A percentile compares a stretch with the other conserved stretches of the same genome.
Conservation (phyloP, 176 grass and related monocot genomes). For the Oryza officinalis region DNA sequence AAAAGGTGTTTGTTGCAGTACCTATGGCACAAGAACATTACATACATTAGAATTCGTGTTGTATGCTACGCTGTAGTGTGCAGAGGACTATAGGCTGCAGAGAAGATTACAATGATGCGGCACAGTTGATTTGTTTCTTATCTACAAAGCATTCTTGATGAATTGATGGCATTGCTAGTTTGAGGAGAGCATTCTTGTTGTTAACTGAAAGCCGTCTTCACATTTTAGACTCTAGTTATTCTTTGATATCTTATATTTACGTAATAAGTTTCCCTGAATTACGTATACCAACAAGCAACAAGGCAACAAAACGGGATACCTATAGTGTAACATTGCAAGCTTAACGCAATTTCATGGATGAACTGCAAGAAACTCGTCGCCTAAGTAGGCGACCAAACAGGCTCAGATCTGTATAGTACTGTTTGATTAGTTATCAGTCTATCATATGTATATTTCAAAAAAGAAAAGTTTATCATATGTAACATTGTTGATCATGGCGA, state of each 20-base stretch:
- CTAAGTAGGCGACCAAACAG: not conserved
- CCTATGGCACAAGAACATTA: not conserved
- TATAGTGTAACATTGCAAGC: not conserved
- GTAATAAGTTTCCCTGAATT: not conserved
- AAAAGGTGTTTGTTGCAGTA: not conserved
- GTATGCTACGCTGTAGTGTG: not conserved
- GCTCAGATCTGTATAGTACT: not conserved
- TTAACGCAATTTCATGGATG: not conserved
- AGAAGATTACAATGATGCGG: not conserved
- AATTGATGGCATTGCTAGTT: not conserved
- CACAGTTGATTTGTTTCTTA: conserved; percentile 8
- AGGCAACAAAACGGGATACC: no score
- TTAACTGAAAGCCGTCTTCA: not conserved
- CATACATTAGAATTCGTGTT: not conserved
- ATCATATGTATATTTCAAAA: not conserved
- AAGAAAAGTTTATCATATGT: not conserved
- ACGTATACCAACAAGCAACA: no score
- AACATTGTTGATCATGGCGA: not conserved
- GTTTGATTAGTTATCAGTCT: not conserved
- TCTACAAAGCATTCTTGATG: not conserved
- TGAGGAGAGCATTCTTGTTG: not conserved
- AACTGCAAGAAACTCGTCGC: not conserved
- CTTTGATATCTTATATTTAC: not conserved
- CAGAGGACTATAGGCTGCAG: not conserved
- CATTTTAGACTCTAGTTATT: not conserved